A percentile compares a stretch with the other conserved stretches of the same genome.
Evolutionary conservation across 108 stramenopile genomes (phyloP).

Genomic region (Skeletonema costatum): DNA sequence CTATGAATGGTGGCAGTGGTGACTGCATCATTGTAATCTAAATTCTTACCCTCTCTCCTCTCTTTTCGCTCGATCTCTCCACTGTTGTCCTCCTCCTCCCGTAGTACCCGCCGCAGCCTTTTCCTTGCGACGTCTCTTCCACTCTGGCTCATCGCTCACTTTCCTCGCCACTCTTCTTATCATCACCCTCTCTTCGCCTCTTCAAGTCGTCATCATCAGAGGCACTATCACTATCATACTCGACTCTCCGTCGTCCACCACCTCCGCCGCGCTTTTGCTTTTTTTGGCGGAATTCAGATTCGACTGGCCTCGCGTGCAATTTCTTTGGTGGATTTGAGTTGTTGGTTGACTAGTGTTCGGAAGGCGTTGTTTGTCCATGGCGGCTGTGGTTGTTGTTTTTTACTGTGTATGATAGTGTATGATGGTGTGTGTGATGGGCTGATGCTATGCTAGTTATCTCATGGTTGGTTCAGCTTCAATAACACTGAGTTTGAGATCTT

Average conservation of each 20-base stretch:
- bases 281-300: slow-evolving; percentile 63
- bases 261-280: slow-evolving; percentile 1
- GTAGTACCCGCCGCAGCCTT: slow-evolving; percentile 16
- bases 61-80: slow-evolving; percentile 88
- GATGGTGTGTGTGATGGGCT: too few species aligned
- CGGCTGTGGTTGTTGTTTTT: neutral
- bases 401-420: neutral
- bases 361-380: slow-evolving; percentile 86
- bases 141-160: slow-evolving; percentile 25
- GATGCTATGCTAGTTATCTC: too few species aligned
- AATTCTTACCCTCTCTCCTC: slow-evolving; percentile 67
- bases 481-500: too few species aligned
- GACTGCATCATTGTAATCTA: slow-evolving; percentile 18
- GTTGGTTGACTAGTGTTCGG: slow-evolving; percentile 57
- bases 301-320: slow-evolving; percentile 82
- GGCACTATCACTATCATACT: slow-evolving; percentile 14
- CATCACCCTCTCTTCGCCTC: slow-evolving; percentile 5
- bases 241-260: slow-evolving; percentile 30
- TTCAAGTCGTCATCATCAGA: neutral
- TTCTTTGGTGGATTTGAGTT: slow-evolving; percentile 59
- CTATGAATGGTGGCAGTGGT: neutral
- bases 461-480: too few species aligned
- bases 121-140: slow-evolving; percentile 36
- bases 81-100: slow-evolving; percentile 29
- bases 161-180: slow-evolving; percentile 39